A percentile compares a stretch with the other conserved stretches of the same genome.
phyloP scores from a whole-genome alignment of 768 basidiomycete species.

The Neoboletus subvelutipes region DNA sequence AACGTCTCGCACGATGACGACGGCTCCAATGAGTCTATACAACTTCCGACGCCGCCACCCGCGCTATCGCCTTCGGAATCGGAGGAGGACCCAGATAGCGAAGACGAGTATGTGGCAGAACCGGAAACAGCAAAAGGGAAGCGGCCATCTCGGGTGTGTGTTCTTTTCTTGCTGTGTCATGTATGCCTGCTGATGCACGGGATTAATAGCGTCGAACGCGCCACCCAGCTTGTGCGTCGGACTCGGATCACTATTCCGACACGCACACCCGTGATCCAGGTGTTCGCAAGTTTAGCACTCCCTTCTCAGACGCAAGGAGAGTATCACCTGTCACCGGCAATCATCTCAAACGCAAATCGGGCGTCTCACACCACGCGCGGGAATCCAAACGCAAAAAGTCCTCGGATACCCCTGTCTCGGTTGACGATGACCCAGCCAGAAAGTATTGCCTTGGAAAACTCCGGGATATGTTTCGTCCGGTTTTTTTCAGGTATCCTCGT shows the following conservation, averaged over 20 bases:
- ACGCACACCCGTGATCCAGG: conserved; percentile 14
- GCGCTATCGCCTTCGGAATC: conserved; percentile 43
- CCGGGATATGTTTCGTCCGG: conserved; percentile 65
- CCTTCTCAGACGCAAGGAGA: conserved; percentile 22
- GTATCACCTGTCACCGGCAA: conserved; percentile 21
- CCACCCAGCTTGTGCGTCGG: conserved; percentile 39
- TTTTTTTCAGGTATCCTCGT: conserved; percentile 72
- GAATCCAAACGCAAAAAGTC: conserved; percentile 50
- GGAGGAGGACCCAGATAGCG: conserved; percentile 53
- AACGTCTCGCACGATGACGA: conserved; percentile 19
- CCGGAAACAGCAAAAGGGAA: conserved; percentile 33
- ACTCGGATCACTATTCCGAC: conserved; percentile 43
- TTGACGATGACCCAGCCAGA: conserved; percentile 67
- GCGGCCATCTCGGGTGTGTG: conserved; percentile 46
- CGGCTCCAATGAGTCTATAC: conserved; percentile 18
- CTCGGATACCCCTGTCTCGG: conserved; percentile 37
- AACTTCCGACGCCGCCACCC: conserved; percentile 30
- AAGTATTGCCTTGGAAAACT: conserved; percentile 81
- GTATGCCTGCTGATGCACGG: conserved; percentile 12
- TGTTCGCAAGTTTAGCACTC: conserved; percentile 17
- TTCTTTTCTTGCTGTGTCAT: conserved; percentile 9
- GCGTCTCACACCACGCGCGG: conserved; percentile 36
- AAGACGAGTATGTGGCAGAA: conserved; percentile 70
- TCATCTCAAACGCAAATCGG: conserved; percentile 56
- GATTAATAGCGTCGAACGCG: conserved; percentile 44